A percentile compares a stretch with the other conserved stretches of the same genome.
These are phyloP conservation scores for Claviceps spartinae DNA, from an alignment of 2,329 filamentous ascomycete species.

Conservation along the genomic window DNA sequence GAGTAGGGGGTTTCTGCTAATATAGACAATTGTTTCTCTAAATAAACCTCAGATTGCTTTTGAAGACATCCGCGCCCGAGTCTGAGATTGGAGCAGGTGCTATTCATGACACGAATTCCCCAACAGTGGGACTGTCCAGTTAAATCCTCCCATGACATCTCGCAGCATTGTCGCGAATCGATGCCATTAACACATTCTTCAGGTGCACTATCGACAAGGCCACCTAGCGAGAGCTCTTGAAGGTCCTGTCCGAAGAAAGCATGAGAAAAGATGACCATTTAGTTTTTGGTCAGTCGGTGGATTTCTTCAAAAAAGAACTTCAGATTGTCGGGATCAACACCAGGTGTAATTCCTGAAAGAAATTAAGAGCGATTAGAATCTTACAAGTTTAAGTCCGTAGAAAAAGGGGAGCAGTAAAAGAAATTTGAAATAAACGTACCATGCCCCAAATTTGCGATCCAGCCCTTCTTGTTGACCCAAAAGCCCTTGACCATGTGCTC, in stretches of 20 bases:
- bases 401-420: neutral
- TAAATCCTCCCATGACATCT: neutral
- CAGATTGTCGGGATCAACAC: constrained; percentile 85
- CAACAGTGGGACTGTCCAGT: neutral
- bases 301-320: constrained; percentile 92
- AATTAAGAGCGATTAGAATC: neutral
- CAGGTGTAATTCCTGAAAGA: constrained; percentile 68
- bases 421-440: constrained; percentile 33
- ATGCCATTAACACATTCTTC: no score
- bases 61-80: no score
- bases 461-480: constrained; percentile 65
- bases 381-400: neutral
- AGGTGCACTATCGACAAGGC: no score
- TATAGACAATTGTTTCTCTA: no score
- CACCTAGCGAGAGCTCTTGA: no score
- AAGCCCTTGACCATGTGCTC: constrained; percentile 83
- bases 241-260: no score
- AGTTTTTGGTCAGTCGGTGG: constrained; percentile 49
- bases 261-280: neutral
- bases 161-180: no score
- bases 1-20: no score
- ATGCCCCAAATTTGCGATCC: constrained; percentile 95
- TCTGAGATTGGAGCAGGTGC: no score
- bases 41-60: no score
- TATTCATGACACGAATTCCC: no score